Conservation (phyloP, 2,329 filamentous ascomycete genomes). For the Chaetomiaceae sp. region DNA sequence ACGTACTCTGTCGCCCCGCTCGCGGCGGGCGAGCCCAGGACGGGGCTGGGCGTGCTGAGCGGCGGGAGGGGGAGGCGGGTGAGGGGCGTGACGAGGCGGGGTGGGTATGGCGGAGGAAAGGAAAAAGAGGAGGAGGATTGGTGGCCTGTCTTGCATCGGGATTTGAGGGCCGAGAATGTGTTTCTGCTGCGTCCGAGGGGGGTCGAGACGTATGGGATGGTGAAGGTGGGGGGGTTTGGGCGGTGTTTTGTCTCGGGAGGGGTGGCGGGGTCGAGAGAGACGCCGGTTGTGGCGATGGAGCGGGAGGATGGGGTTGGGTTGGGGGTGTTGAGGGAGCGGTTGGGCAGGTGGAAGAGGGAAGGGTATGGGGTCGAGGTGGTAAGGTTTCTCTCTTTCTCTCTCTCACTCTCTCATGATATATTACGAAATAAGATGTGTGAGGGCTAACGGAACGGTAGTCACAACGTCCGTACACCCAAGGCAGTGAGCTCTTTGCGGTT, state of each 20-base stretch:
- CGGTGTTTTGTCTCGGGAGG: conserved; percentile 40
- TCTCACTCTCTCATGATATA: neutral
- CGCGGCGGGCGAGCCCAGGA: too few relatives aligned
- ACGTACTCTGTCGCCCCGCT: too few relatives aligned
- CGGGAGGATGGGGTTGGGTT: conserved; percentile 1
- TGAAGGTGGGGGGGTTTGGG: conserved; percentile 50
- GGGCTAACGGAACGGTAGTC: conserved; percentile 17
- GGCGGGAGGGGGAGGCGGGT: neutral
- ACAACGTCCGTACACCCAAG: conserved; percentile 34
- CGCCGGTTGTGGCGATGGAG: conserved; percentile 27
- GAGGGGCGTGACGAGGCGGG: neutral
- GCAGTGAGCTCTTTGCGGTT: conserved; percentile 37
- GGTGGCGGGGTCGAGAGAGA: conserved; percentile 15
- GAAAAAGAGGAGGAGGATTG: conserved; percentile 39
- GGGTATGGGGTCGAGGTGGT: conserved; percentile 1
- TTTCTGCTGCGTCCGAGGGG: conserved; percentile 47
- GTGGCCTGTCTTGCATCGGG: conserved; percentile 49
- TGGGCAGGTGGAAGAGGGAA: conserved; percentile 8
- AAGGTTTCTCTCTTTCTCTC: neutral
- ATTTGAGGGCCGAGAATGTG: conserved; percentile 45
- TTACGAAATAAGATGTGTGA: too few relatives aligned
- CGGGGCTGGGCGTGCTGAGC: neutral
- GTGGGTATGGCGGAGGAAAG: too few relatives aligned
- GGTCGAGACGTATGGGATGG: conserved; percentile 48
- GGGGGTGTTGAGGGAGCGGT: conserved; percentile 9